These are phyloP conservation scores for Aegilops umbellulata DNA, from an alignment of 176 grass and related monocot species.

Conservation along the genomic window DNA sequence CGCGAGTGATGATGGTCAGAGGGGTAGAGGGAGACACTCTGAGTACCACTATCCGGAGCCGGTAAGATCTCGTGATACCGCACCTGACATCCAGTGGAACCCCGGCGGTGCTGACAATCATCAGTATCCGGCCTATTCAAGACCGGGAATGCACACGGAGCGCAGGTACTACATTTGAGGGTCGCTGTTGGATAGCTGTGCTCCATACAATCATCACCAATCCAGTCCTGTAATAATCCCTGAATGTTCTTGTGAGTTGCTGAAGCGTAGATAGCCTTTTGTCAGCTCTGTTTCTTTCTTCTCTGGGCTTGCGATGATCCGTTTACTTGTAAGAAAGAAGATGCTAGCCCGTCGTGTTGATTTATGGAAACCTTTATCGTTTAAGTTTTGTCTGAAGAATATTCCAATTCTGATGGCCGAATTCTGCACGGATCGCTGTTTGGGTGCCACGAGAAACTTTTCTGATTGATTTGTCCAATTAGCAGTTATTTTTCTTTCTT, in stretches of 20 bases:
- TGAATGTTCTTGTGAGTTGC: not conserved
- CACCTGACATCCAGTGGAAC: not conserved
- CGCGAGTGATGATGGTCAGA: not conserved
- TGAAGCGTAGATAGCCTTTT: not conserved
- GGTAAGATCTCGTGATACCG: not conserved
- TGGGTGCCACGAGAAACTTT: not conserved
- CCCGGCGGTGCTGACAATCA: not conserved
- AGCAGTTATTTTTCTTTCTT: not conserved
- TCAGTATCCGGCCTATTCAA: not conserved
- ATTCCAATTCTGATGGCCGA: not conserved
- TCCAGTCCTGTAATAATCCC: not conserved
- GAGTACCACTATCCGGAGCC: not conserved
- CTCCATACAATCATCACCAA: slow-evolving; percentile 1
- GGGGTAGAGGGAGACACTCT: not conserved
- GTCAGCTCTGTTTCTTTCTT: not conserved
- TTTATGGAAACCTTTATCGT: not conserved
- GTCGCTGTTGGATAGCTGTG: not conserved
- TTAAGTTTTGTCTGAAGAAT: not conserved
- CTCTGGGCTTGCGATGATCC: not conserved
- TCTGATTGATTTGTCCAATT: not conserved
- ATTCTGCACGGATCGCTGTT: not conserved
- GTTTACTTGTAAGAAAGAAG: slow-evolving; percentile 7
- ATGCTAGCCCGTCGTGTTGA: not conserved
- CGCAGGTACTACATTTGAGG: slow-evolving; percentile 1
- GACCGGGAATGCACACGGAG: not conserved